Base-by-base conservation (phyloP, 2,329 filamentous ascomycete species). In the Colletotrichum kahawae region DNA sequence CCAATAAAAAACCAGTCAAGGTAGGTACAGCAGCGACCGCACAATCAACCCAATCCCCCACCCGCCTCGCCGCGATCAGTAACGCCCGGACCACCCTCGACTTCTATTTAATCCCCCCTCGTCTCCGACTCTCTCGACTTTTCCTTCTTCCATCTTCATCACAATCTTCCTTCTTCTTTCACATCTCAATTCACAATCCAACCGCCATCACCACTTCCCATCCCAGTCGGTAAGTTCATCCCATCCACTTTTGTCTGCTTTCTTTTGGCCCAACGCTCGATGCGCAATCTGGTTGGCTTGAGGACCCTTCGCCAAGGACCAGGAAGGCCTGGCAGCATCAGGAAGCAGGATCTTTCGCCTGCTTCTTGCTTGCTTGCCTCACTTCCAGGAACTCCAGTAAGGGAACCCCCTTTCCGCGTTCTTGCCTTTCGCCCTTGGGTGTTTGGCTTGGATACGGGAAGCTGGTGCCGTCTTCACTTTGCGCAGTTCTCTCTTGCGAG, bases 191-290 rank as follows among this genome's bases (percentile, higher is more conserved):
- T 38, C 38, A 1, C 38, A 48, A 9, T 3, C 3, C 18, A 2
- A 7, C 18, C 9, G 38, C 18, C 5, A 38, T 38, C 36, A 38
- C 7, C 36, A 7, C 36, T 2, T 4, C 14, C 9, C 54, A 7
- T 16, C 21, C 4, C 57, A 14, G 2, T 9, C 4, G 62, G 62
- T 65, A 51, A 51, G 56, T 31, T 33, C 56, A 31, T 59, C 21
- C 4, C 56, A 59, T 59, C 29, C 56, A 59, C 56, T 21, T 10
- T 51, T 51, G 43, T 51, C 43, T 21, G 43, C 43, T 51, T 51
- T 51, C 43, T 51, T 48, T 51, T 51, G 43, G n/a, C n/a, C n/a
- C 43, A 51, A 51, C 43, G n/a, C 43, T 21, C 43, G 43, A 51
- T 51, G 43, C 43, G 43, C 43, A 51, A 21, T 21, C n/a, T 51